Conservation (phyloP, 768 basidiomycete species). For the Neoboletus brunneissimus region DNA sequence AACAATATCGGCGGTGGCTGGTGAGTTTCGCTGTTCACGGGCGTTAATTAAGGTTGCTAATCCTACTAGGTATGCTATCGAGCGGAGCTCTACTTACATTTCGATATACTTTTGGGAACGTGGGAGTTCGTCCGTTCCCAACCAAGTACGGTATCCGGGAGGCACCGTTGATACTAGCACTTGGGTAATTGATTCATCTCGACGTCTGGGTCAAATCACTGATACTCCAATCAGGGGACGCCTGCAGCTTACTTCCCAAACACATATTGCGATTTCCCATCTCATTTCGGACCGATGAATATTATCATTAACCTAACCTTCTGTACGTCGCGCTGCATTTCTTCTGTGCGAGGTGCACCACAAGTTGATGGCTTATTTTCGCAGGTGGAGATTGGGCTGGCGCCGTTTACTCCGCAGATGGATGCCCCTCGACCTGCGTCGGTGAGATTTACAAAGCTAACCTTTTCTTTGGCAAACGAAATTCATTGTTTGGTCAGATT, state of each 20-base stretch:
- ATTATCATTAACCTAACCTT: constrained; percentile 22
- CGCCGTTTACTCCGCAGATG: constrained; percentile 9
- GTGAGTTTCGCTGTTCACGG: constrained; percentile 9
- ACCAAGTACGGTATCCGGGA: constrained; percentile 27
- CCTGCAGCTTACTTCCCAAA: constrained; percentile 17
- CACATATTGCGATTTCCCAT: constrained; percentile 12
- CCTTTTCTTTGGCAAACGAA: not conserved
- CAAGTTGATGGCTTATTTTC: not conserved
- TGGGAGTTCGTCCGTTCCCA: constrained; percentile 35
- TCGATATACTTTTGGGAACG: constrained; percentile 43
- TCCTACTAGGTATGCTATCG: constrained; percentile 34
- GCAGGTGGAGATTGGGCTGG: constrained; percentile 33
- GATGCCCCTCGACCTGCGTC: constrained; percentile 28
- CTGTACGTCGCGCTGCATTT: constrained; percentile 10
- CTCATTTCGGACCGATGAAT: constrained; percentile 19
- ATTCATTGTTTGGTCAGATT: constrained; percentile 43
- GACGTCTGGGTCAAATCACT: not conserved
- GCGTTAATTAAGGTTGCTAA: not conserved
- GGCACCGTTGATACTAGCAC: constrained; percentile 17
- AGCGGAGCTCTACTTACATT: constrained; percentile 30
- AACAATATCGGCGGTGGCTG: constrained; percentile 40
- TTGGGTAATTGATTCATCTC: constrained; percentile 21
- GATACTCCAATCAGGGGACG: constrained; percentile 6
- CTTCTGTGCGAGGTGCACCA: not conserved
- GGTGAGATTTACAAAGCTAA: constrained; percentile 16